phyloP scores from a whole-genome alignment of 73 alveolate species.

The Paramecium caudatum region DNA sequence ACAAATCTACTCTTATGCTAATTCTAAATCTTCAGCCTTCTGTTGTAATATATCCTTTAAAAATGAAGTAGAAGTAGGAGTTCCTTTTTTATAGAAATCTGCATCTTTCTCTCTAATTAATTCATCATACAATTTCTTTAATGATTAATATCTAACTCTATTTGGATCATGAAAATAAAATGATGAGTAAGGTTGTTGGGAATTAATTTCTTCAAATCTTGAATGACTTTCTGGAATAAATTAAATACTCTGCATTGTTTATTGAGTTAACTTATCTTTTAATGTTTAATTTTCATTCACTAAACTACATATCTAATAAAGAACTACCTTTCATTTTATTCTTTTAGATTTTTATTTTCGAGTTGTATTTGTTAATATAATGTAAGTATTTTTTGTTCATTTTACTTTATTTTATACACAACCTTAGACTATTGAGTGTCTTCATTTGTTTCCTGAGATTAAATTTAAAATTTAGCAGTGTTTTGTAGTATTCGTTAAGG shows the following conservation, averaged over 20 bases:
- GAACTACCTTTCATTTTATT: not conserved
- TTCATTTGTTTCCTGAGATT: not conserved
- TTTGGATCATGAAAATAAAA: slow-evolving; percentile 9
- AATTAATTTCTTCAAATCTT: slow-evolving; percentile 9
- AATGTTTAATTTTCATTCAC: not conserved
- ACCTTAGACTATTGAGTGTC: not conserved
- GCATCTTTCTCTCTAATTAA: slow-evolving; percentile 9
- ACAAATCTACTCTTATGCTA: not conserved
- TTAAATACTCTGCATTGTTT: not conserved
- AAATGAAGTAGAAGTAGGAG: not conserved
- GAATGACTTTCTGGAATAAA: slow-evolving; percentile 43
- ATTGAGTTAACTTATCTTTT: not conserved
- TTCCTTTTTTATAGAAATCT: not conserved
- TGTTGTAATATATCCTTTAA: not conserved
- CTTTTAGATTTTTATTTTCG: not conserved
- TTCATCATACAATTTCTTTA: slow-evolving; percentile 31
- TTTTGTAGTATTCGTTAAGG: not conserved
- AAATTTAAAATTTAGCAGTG: not conserved
- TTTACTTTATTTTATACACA: not conserved
- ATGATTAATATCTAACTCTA: slow-evolving; percentile 12
- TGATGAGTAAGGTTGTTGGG: not conserved
- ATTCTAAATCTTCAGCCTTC: slow-evolving; percentile 3
- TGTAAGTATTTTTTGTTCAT: not conserved
- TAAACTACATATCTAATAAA: not conserved
- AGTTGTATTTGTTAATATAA: not conserved